phyloP scores from a whole-genome alignment of 2,329 filamentous ascomycete species.

The Fusarium concolor region DNA sequence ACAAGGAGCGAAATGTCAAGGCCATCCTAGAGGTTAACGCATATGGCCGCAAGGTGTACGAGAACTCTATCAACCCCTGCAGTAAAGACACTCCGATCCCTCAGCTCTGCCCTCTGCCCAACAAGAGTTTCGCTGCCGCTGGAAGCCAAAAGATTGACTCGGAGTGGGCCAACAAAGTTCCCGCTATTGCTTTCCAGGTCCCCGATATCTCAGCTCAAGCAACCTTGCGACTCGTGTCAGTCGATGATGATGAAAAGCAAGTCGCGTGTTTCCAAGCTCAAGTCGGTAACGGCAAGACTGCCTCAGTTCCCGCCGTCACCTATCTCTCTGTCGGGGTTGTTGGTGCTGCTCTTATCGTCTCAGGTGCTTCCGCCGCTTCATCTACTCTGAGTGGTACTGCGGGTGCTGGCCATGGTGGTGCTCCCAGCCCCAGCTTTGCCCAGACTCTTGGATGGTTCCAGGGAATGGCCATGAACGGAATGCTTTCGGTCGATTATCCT shows the following conservation, averaged over 20 bases:
- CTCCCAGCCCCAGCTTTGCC: conserved; percentile 83
- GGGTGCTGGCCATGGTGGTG: conserved; percentile 65
- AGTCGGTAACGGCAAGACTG: conserved; percentile 89
- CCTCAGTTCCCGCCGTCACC: conserved; percentile 78
- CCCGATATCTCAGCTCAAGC: conserved; percentile 91
- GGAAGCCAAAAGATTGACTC: conserved; percentile 79
- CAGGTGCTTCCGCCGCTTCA: conserved; percentile 76
- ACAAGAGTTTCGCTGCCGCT: conserved; percentile 76
- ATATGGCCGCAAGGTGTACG: conserved; percentile 85
- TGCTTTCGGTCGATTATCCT: conserved; percentile 92
- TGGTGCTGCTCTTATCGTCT: conserved; percentile 81
- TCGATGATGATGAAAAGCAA: conserved; percentile 65
- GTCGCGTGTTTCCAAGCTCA: conserved; percentile 86
- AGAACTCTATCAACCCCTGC: conserved; percentile 87
- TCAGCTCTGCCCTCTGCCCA: conserved; percentile 86
- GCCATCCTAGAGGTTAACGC: conserved; percentile 81
- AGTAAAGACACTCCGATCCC: conserved; percentile 72
- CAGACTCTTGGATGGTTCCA: conserved; percentile 93
- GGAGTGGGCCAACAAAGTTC: conserved; percentile 79
- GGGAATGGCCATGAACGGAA: conserved; percentile 93
- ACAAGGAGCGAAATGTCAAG: conserved; percentile 80
- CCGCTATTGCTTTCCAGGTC: conserved; percentile 87
- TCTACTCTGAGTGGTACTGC: conserved; percentile 66
- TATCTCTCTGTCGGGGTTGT: conserved; percentile 88
- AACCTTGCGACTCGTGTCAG: conserved; percentile 77